Percentiles rank a stretch among this genome's conserved stretches.
Conservation (phyloP, 2,329 filamentous ascomycete species). For the Dactylellina cionopaga region DNA sequence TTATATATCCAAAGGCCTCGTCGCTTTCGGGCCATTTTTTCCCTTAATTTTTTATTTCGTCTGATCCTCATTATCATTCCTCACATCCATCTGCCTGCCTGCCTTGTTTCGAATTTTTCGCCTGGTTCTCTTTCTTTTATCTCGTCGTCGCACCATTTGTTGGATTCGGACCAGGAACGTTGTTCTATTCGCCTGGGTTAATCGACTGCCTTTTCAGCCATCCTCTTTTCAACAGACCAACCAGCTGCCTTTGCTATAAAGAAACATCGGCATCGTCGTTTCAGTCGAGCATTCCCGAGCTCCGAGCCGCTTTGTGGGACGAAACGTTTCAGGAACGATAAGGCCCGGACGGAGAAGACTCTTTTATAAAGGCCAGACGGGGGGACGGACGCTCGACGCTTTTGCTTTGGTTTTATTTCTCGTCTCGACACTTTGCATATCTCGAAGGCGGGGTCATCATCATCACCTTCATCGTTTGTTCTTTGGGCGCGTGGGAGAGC, state of each 20-base stretch:
- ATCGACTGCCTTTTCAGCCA: constrained; percentile 38
- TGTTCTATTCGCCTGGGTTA: constrained; percentile 33
- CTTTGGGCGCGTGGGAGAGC: background rate
- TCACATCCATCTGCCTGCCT: background rate
- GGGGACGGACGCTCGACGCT: constrained; percentile 12
- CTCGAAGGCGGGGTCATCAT: constrained; percentile 32
- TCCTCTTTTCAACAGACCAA: constrained; percentile 42
- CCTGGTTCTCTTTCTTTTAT: constrained; percentile 16
- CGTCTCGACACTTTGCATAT: constrained; percentile 2
- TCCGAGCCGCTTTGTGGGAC: constrained; percentile 52
- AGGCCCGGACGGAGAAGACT: background rate
- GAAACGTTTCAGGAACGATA: constrained; percentile 46
- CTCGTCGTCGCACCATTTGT: constrained; percentile 51
- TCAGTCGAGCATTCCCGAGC: constrained; percentile 53
- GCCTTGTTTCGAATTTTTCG: constrained; percentile 15
- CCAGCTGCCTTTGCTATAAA: constrained; percentile 36
- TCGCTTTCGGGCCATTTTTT: constrained; percentile 45
- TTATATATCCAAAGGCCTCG: constrained; percentile 52
- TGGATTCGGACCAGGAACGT: constrained; percentile 41
- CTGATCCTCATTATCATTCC: constrained; percentile 47
- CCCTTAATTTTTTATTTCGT: constrained; percentile 41
- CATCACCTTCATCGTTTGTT: too few species aligned
- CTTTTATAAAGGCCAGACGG: constrained; percentile 32
- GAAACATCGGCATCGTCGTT: constrained; percentile 48
- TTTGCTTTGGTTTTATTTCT: background rate